Base-by-base conservation (phyloP, 495 filamentous ascomycete species). In the Aeminium ludgeri region DNA sequence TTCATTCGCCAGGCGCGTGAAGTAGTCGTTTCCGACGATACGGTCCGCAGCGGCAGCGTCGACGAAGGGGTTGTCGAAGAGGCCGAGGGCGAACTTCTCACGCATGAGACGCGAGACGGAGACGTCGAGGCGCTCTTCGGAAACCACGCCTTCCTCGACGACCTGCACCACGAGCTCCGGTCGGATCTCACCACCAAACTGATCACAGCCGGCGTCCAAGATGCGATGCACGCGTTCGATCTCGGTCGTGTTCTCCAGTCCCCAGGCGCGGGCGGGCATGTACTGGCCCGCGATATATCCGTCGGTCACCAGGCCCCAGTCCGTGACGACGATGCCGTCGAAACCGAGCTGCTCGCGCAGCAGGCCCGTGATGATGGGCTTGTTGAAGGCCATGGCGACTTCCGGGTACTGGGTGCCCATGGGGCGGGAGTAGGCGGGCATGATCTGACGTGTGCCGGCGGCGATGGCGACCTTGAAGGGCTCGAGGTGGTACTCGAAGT, bases 131-230 rank as follows among this genome's bases (percentile, higher is more conserved):
- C 43, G 43, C 1, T 40, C 28, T 46, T 46, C 36, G 20, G 37
- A 10, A 10, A 46, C 20, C 10, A 40, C 16, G 12, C 43, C 43
- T 10, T 29, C 34, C 13, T 46, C 32, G 11, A 46, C 43, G 10
- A 46, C 17, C 19, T 46, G 36, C 12, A 59, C 43, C 20, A 62
- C 41, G 0, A 65, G 50, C 30, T 63, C 61, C 0, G 59, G 52
- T 0, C 57, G 48, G 2, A 46, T 29, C 20, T 64, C 61, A 30
- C 61, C 59, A 27, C 59, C 58, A 31, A 64, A 52, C 34, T 61
- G 58, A 36, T 64, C 61, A 43, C 55, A 58, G 0, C 58, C 59
- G 1, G 59, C 61, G 1, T 59, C 49, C 8, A 64, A 36, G 28
- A 61, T 45, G 20, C 39, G 48, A 1, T 38, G 27, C 7, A 43